phyloP scores from a whole-genome alignment of 179 eudicot genomes.

The Heliamphora ciliata region DNA sequence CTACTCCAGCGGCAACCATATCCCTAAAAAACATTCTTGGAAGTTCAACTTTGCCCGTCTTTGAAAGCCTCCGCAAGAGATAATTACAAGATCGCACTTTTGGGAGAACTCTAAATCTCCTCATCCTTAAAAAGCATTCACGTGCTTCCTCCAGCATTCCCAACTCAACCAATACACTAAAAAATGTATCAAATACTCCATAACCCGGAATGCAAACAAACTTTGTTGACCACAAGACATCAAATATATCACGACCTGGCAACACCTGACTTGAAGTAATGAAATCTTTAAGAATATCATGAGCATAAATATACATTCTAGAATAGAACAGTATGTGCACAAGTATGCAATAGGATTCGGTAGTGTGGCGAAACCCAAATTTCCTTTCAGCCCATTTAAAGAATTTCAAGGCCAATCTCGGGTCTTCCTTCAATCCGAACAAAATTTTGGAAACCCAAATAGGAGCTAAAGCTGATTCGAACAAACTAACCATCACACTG shows the following conservation, averaged over 20 bases:
- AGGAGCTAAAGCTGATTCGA: slow-evolving; percentile 56
- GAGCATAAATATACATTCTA: slow-evolving; percentile 61
- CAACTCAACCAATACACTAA: slow-evolving; percentile 60
- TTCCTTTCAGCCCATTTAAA: slow-evolving; percentile 60
- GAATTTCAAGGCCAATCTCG: slow-evolving; percentile 50
- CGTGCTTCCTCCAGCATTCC: slow-evolving; percentile 73
- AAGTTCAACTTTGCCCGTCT: slow-evolving; percentile 34
- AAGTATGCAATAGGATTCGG: slow-evolving; percentile 62
- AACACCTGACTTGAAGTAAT: slow-evolving; percentile 23
- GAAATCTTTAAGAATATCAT: slow-evolving; percentile 46
- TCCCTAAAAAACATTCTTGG: slow-evolving; percentile 51
- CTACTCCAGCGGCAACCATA: slow-evolving; percentile 56
- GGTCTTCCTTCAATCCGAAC: slow-evolving; percentile 53
- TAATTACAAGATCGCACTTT: slow-evolving; percentile 77
- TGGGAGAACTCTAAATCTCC: slow-evolving; percentile 51
- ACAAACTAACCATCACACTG: slow-evolving; percentile 39
- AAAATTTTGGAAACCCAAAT: slow-evolving; percentile 54
- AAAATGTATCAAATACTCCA: slow-evolving; percentile 82
- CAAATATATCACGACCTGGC: slow-evolving; percentile 44
- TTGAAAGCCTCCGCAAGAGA: slow-evolving; percentile 59
- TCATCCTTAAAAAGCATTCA: slow-evolving; percentile 65
- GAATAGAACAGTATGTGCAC: slow-evolving; percentile 66
- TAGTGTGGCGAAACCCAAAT: slow-evolving; percentile 50
- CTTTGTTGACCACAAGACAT: slow-evolving; percentile 61
- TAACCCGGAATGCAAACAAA: slow-evolving; percentile 56